Conservation (phyloP, 345 rosid species). For the Boechera stricta region DNA sequence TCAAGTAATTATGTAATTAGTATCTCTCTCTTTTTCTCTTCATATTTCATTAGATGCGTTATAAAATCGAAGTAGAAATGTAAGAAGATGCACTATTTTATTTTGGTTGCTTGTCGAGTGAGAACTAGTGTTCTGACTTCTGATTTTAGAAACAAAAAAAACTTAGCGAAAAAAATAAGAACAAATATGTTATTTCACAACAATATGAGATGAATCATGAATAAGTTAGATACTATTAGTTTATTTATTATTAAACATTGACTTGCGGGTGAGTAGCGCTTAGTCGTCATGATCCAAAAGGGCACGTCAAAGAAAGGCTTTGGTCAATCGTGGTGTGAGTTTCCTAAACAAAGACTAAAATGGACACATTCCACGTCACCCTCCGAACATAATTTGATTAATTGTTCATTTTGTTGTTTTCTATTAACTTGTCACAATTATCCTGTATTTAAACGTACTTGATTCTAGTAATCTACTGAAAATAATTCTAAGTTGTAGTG, state of each 20-base stretch:
- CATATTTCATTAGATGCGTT: too few species aligned
- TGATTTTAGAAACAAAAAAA: too few species aligned
- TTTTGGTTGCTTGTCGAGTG: too few species aligned
- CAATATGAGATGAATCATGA: constrained; percentile 1
- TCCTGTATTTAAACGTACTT: too few species aligned
- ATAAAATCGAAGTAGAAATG: too few species aligned
- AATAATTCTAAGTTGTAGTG: neutral
- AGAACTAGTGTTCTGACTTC: too few species aligned
- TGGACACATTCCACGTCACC: constrained; percentile 17
- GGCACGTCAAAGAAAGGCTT: constrained; percentile 27
- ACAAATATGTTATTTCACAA: too few species aligned
- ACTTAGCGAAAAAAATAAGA: too few species aligned
- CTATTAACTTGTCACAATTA: too few species aligned
- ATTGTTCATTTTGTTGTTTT: neutral
- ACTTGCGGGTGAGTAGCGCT: constrained; percentile 21
- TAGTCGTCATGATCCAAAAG: constrained; percentile 18
- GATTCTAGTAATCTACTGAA: neutral
- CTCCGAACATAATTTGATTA: neutral
- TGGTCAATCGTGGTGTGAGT: constrained; percentile 20
- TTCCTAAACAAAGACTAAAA: constrained; percentile 6
- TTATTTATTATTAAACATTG: constrained; percentile 20
- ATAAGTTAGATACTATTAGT: neutral
- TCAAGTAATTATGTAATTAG: too few species aligned
- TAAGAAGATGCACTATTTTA: too few species aligned
- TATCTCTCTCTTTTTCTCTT: too few species aligned